These are phyloP conservation scores for Knoxdaviesia capensis DNA, from an alignment of 2,329 filamentous ascomycete species.

Conservation along the genomic window DNA sequence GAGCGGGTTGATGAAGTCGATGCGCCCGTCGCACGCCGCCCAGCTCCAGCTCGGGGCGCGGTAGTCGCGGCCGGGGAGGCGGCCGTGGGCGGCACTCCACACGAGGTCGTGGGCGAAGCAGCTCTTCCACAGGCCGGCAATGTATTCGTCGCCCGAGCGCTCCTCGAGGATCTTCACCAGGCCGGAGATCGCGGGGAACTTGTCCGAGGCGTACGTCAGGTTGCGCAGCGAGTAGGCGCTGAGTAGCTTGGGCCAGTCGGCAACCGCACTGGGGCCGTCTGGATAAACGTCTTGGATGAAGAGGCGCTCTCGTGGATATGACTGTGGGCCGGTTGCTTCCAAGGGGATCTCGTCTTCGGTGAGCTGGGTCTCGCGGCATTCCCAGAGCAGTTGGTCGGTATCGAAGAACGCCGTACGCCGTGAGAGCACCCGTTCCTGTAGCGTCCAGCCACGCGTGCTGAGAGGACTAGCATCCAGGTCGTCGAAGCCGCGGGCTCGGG, in stretches of 20 bases:
- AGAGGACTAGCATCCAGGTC: conserved; percentile 4
- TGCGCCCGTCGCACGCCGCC: too few relatives aligned
- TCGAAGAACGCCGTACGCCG: conserved; percentile 1
- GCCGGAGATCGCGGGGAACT: conserved; percentile 12
- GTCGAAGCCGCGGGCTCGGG: conserved; percentile 4
- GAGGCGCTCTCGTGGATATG: conserved; percentile 7
- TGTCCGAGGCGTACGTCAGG: conserved; percentile 8
- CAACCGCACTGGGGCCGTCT: conserved; percentile 6
- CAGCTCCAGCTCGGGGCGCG: too few relatives aligned
- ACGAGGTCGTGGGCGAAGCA: too few relatives aligned
- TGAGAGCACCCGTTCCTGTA: conserved; percentile 5
- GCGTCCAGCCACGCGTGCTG: conserved; percentile 4
- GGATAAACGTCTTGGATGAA: conserved; percentile 5
- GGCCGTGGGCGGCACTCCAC: too few relatives aligned
- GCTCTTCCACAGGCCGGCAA: conserved; percentile 14
- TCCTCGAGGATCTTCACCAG: conserved; percentile 9
- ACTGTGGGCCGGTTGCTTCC: conserved; percentile 3
- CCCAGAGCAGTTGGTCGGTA: conserved; percentile 6
- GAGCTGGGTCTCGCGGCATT: conserved; percentile 4
- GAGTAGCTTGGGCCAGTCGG: conserved; percentile 11
- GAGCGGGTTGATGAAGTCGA: too few relatives aligned
- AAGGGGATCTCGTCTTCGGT: conserved; percentile 2
- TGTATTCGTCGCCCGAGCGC: conserved; percentile 8
- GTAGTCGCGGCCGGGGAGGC: too few relatives aligned
- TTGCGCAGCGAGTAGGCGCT: conserved; percentile 10